Evolutionary conservation across 2,329 filamentous ascomycete species (phyloP).

Genomic region (Canariomyces notabilis): DNA sequence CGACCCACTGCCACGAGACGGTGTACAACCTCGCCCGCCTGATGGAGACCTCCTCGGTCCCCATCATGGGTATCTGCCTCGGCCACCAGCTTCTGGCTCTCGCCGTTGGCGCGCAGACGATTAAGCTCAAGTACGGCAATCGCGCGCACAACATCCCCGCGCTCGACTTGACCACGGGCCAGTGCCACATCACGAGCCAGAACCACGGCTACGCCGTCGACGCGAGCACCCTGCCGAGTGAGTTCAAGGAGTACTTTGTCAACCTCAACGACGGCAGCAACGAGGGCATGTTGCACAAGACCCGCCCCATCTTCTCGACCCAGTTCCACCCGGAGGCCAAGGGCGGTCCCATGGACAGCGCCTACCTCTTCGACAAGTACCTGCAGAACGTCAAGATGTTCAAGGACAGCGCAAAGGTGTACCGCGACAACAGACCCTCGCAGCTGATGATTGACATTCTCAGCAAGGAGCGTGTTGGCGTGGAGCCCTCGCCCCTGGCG

Average conservation of each 20-base stretch:
- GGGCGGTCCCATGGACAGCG: slow-evolving; percentile 91
- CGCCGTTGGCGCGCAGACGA: slow-evolving; percentile 79
- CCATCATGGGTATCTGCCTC: slow-evolving; percentile 96
- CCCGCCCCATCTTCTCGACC: slow-evolving; percentile 93
- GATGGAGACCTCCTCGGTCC: slow-evolving; percentile 85
- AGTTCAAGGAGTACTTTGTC: slow-evolving; percentile 98
- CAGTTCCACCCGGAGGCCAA: slow-evolving; percentile 99
- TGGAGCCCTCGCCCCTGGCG: slow-evolving; percentile 62
- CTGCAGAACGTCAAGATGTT: slow-evolving; percentile 82
- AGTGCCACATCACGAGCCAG: slow-evolving; percentile 97
- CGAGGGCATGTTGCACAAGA: slow-evolving; percentile 95
- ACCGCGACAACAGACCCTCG: slow-evolving; percentile 81
- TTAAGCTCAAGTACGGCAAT: slow-evolving; percentile 99
- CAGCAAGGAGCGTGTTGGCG: slow-evolving; percentile 90
- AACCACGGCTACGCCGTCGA: slow-evolving; percentile 98
- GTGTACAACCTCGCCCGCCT: slow-evolving; percentile 87
- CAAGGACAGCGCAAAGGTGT: slow-evolving; percentile 75
- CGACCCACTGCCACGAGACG: slow-evolving; percentile 91
- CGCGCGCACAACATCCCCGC: slow-evolving; percentile 97
- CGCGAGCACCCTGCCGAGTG: slow-evolving; percentile 68
- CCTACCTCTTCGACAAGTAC: slow-evolving; percentile 96
- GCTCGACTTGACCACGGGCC: slow-evolving; percentile 87
- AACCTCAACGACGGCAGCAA: slow-evolving; percentile 98
- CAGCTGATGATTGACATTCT: slow-evolving; percentile 86
- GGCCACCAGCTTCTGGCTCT: slow-evolving; percentile 94